A percentile compares a stretch with the other conserved stretches of the same genome.
These are phyloP conservation scores for Phaeolepiota aurea DNA, from an alignment of 768 basidiomycete species.

Conservation along the genomic window DNA sequence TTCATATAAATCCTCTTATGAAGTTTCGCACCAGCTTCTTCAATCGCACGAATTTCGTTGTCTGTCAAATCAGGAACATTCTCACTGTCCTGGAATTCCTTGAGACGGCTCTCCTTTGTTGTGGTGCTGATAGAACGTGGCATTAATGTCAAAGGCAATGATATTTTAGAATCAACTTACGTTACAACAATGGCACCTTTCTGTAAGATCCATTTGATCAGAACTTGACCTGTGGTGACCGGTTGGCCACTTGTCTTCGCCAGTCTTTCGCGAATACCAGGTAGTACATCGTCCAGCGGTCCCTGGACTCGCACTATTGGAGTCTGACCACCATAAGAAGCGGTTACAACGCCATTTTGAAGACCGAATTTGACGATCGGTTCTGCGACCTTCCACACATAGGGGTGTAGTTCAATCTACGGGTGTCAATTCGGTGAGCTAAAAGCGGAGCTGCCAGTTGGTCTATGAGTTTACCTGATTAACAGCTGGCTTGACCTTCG, in stretches of 20 bases:
- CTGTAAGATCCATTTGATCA: conserved; percentile 58
- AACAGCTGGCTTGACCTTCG: conserved; percentile 50
- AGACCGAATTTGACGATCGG: conserved; percentile 44
- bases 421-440: background rate
- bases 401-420: conserved; percentile 65
- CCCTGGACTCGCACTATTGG: conserved; percentile 29
- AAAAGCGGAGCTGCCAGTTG: background rate
- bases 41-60: conserved; percentile 55
- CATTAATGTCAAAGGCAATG: background rate
- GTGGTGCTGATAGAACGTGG: conserved; percentile 27
- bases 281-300: conserved; percentile 50
- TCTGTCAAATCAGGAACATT: conserved; percentile 43
- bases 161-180: conserved; percentile 23
- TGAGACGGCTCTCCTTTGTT: conserved; percentile 36
- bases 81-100: conserved; percentile 31
- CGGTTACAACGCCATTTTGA: conserved; percentile 53
- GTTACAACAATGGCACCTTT: conserved; percentile 63
- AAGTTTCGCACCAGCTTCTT: conserved; percentile 40
- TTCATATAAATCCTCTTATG: conserved; percentile 36
- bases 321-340: conserved; percentile 58
- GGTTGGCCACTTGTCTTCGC: conserved; percentile 29
- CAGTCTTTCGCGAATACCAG: conserved; percentile 40
- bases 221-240: conserved; percentile 52
- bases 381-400: conserved; percentile 54
- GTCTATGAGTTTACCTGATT: conserved; percentile 44